Conservation (phyloP, 495 filamentous ascomycete species). For the Alectoria sarmentosa region DNA sequence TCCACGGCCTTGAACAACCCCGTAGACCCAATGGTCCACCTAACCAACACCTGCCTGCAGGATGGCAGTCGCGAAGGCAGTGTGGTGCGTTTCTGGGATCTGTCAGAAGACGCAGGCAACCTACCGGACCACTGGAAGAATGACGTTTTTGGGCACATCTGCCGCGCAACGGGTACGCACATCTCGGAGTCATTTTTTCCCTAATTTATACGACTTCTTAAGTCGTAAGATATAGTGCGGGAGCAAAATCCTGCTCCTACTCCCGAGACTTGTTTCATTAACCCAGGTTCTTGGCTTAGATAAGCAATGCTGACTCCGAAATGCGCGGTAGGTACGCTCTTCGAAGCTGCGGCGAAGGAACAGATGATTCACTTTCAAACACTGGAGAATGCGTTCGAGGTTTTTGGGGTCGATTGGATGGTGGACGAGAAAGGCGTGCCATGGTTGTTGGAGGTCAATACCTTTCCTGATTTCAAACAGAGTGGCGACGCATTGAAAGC, state of each 20-base stretch:
- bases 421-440: conserved; percentile 56
- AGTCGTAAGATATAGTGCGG: too few species aligned
- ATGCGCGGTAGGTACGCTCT: conserved; percentile 65
- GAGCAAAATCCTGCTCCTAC: too few species aligned
- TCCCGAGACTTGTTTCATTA: too few species aligned
- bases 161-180: conserved; percentile 54
- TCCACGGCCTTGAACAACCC: conserved; percentile 15
- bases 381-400: conserved; percentile 78
- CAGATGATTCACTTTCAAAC: conserved; percentile 92
- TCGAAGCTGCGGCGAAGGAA: conserved; percentile 72
- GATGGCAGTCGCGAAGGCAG: conserved; percentile 46
- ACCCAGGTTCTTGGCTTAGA: too few species aligned
- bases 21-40: conserved; percentile 56
- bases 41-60: conserved; percentile 96
- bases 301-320: too few species aligned
- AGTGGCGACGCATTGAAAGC: conserved; percentile 66
- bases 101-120: conserved; percentile 35
- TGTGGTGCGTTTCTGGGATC: conserved; percentile 64
- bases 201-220: too few species aligned
- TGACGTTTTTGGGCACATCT: conserved; percentile 66
- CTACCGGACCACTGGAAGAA: conserved; percentile 46
- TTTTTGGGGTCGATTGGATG: conserved; percentile 88
- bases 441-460: conserved; percentile 89
- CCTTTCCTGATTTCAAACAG: conserved; percentile 91
- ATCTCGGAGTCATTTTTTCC: too few species aligned